Base-by-base conservation (phyloP, 2,329 filamentous ascomycete species). In the Graphilbum sp. region DNA sequence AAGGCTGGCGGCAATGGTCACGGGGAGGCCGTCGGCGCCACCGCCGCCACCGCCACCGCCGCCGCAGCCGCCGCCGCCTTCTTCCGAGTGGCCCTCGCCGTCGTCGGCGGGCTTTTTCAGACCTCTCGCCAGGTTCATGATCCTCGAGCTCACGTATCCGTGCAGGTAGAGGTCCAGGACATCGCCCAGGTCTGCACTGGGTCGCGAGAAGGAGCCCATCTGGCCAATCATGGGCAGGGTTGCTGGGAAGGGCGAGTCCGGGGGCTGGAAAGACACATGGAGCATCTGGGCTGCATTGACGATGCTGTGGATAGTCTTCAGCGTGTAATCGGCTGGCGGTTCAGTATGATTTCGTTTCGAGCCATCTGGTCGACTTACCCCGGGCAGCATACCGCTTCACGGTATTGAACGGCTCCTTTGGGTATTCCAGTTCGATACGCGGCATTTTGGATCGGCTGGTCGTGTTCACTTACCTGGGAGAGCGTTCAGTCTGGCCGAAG, bases 161-260 rank as follows among this genome's bases (percentile, higher is more conserved):
- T 93, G 85, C 8, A 93, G 67, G 54, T 92, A 92, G 44, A 79
- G 67, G 41, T 86, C 77, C 5, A 85, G 63, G 0, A 77, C 73
- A 46, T 85, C 75, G 36, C 69, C 64, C 16, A 69, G 55, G 37
- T 66, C 63, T 15, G 72, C 65, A 38, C 69, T 75, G 5, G 77
- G 77, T 0, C 62, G 59, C 9, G 64, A 64, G 52, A 78, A 90
- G 19, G 75, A 81, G 12, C 75, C 81, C 67, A 90, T 80, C 49
- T 82, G 75, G 37, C 82, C 83, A 49, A 92, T 82, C 83, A 92
- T 88, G 43, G 85, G 85, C 2, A 93, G 66, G 38, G 79, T 76
- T 37, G 74, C 71, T 4, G 84, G 83, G 51, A 87, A 90, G 1
- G 79, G 76, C 38, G 75, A 71, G 33, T 64, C 58, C 0, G 67